Conservation (phyloP, 331 rosid genomes). For the Pyracantha coccinea region DNA sequence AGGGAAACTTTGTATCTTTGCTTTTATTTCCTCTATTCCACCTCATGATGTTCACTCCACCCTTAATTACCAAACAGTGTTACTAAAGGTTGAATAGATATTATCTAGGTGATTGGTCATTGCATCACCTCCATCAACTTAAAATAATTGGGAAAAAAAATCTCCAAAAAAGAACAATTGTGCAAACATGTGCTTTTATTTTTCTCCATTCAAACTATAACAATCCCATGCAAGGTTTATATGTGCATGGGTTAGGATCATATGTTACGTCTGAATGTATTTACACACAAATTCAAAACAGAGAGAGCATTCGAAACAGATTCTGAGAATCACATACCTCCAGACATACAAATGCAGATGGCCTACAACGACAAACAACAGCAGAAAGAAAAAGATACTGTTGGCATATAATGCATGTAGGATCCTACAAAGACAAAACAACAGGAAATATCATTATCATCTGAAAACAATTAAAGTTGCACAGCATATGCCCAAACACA, state of each 20-base stretch:
- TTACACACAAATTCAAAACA: slow-evolving; percentile 6
- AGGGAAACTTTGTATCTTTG: not conserved
- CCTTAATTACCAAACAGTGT: not conserved
- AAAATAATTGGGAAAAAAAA: not conserved
- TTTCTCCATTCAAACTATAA: not conserved
- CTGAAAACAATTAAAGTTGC: not conserved
- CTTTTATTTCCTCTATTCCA: not conserved
- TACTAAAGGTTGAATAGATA: not conserved
- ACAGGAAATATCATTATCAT: slow-evolving; percentile 8
- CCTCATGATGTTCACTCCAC: not conserved
- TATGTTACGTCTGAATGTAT: not conserved
- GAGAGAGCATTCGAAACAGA: not conserved
- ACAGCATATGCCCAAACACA: not conserved
- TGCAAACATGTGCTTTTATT: not conserved
- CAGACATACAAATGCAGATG: slow-evolving; percentile 74
- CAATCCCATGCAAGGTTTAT: slow-evolving; percentile 1
- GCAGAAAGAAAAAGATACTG: slow-evolving; percentile 94
- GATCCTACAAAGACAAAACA: slow-evolving; percentile 58
- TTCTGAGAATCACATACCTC: slow-evolving; percentile 50
- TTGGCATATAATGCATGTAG: slow-evolving; percentile 82
- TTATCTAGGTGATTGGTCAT: not conserved
- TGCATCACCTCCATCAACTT: not conserved
- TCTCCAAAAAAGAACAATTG: not conserved
- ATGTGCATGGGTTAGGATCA: not conserved
- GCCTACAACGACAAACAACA: slow-evolving; percentile 74